Evolutionary conservation across 192 early-diverging fungal genomes (phyloP).

Genomic region (Coemansia sp.): DNA sequence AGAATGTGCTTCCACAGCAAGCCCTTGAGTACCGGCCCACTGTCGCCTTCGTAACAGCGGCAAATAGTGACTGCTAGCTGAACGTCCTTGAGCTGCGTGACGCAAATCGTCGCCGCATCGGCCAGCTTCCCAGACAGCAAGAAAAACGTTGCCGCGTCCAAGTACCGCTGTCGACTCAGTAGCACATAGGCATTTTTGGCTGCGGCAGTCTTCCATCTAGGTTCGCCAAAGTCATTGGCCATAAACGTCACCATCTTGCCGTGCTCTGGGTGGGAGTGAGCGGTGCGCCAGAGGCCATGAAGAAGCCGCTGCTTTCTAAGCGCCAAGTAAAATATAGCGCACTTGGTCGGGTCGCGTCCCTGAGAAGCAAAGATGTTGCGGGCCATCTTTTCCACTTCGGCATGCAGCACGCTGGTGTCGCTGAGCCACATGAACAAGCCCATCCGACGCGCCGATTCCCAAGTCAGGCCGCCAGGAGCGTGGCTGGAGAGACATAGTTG

Average conservation of each 20-base stretch:
- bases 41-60: conserved; percentile 84
- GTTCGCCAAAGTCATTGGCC: conserved; percentile 85
- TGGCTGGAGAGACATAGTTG: conserved; percentile 36
- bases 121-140: conserved; percentile 79
- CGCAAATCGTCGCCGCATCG: conserved; percentile 90
- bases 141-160: conserved; percentile 95
- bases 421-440: conserved; percentile 87
- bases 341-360: conserved; percentile 81
- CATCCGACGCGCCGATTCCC: conserved; percentile 76
- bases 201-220: conserved; percentile 90
- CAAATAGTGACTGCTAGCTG: conserved; percentile 92
- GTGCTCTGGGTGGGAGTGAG: conserved; percentile 79
- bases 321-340: conserved; percentile 86
- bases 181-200: conserved; percentile 98
- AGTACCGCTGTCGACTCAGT: conserved; percentile 89
- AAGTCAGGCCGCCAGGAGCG: conserved; percentile 63
- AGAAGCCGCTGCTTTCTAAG: conserved; percentile 87
- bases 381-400: conserved; percentile 81
- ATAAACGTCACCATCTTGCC: conserved; percentile 87
- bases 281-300: conserved; percentile 85
- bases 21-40: conserved; percentile 41
- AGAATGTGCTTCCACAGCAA: conserved; percentile 40
- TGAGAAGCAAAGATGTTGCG: conserved; percentile 76
- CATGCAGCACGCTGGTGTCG: conserved; percentile 64
- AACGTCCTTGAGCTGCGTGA: conserved; percentile 86